These are phyloP conservation scores for Lentinus polychrous DNA, from an alignment of 1,284 basidiomycete genomes.

Conservation along the genomic window DNA sequence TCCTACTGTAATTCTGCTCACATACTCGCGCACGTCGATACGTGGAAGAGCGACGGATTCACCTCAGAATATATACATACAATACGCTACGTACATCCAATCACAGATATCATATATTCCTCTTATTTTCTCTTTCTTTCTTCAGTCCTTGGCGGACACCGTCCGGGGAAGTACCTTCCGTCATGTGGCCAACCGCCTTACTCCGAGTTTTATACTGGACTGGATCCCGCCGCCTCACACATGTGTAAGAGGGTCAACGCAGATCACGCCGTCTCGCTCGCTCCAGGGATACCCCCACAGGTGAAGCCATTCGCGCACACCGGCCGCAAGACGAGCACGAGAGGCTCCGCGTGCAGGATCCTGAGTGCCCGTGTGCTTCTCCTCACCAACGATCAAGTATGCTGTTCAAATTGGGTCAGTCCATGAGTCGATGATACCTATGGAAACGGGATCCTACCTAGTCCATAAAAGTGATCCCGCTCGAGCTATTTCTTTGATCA, in stretches of 20 bases:
- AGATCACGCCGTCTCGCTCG: constrained; percentile 85
- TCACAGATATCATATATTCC: too few relatives aligned
- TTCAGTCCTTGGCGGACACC: too few relatives aligned
- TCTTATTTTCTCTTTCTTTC: too few relatives aligned
- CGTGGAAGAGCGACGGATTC: too few relatives aligned
- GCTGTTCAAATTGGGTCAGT: constrained; percentile 35
- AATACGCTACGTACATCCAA: too few relatives aligned
- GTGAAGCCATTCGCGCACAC: constrained; percentile 84
- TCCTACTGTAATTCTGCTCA: too few relatives aligned
- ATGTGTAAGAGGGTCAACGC: constrained; percentile 80
- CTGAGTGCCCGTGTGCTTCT: constrained; percentile 90
- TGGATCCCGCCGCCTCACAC: constrained; percentile 19
- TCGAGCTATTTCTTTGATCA: constrained; percentile 53
- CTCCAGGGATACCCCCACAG: constrained; percentile 96
- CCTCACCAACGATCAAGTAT: constrained; percentile 89
- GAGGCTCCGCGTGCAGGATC: constrained; percentile 76
- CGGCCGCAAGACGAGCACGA: constrained; percentile 73
- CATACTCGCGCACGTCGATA: too few relatives aligned
- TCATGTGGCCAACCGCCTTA: too few relatives aligned
- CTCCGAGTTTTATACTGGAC: too few relatives aligned
- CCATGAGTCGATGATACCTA: background rate
- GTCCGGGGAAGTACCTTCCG: too few relatives aligned
- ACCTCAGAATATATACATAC: too few relatives aligned
- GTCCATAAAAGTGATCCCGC: constrained; percentile 76
- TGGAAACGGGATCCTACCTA: constrained; percentile 44